Evolutionary conservation across 106 monocot genomes (phyloP), one percentile per base, ranked within the genome.

Genomic region (Dioscorea alata): DNA sequence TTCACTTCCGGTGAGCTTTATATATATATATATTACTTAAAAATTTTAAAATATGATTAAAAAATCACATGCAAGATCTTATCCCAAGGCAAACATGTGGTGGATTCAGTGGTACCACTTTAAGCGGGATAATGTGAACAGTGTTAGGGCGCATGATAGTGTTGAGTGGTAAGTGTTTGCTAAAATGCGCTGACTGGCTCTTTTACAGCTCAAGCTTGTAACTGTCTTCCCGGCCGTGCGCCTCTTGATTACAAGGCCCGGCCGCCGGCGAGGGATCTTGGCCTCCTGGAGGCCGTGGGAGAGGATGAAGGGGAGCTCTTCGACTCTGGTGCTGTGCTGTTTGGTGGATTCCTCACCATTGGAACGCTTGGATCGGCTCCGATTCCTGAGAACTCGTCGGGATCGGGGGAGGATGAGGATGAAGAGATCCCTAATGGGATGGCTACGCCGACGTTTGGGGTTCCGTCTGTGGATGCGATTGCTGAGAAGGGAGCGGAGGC

Each of bases 291-390:
- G 28, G 65, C 22, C 71, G 59, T 7, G 20, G 76, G 63, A 6
- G 64, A 53, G 19, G 17, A 21, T 48, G 71, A 35, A 22, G 57
- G 21, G 13, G 12, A 62, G 48, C 7, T n/a, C n/a, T 61, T 52
- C 2, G 62, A 23, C 17, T 10, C 42, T 10, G 42, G 42, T 0
- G 68, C 71, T 17, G 48, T 72, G 16, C 71, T 75, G 50, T 73
- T 82, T 42, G 68, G 71, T 24, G 81, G 88, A 8, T 76, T 93
- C 42, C 92, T 93, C 54, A 53, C 83, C 35, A 93, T 93, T 14
- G 92, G 88, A 49, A 93, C 92, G 4, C 79, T 93, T 8, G 86
- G 88, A 12, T 49, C 74, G 20, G 34, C 9, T 12, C 58, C 79
- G 4, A 59, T 82, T 23, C 56, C 59, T 0, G 70, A 63, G 18